Evolutionary conservation across 345 rosid species (phyloP), one percentile per base, ranked within the genome.

Genomic region (Euphorbia lathyris): DNA sequence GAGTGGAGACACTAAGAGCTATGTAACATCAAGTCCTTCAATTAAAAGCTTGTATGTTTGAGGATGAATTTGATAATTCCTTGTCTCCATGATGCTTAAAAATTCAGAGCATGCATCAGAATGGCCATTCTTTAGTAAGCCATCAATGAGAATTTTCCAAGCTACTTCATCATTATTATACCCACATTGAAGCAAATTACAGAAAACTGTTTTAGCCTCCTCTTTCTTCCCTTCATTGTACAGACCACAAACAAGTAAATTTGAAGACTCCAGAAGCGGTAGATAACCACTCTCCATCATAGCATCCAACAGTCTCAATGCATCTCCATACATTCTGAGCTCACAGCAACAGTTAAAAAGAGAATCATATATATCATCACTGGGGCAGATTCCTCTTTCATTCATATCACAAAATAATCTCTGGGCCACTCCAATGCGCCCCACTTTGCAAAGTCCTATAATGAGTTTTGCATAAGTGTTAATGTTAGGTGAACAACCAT

Each of bases 101-200:
- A 90, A 81, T 74, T 90, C 93, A 68, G 81, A 81, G 75, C 88
- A 89, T 63, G 80, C 74, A 69, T 83, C 86, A 32, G 66, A 71
- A 73, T 75, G 77, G 57, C 91, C 96, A 55, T 77, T 77, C 78
- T 84, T 86, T 45, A 88, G 89, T 3, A 90, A 79, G 45, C 98
- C 98, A 68, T 93, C 97, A 53, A 90, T 65, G 68, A 93, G 81
- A 62, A 93, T 82, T 66, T 86, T 87, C 98, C 97, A 93, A 73
- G 90, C 93, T 64, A 93, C 67, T 77, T 93, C 98, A 74, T 93
- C 97, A 67, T 72, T 47, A 71, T 86, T 82, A 78, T 90, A 90
- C 59, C 86, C 88, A 73, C 84, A 84, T 50, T 10, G 68, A 73
- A 93, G 87, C 77, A 90, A 70, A 61, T 77, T 78, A 67, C 53